Percentiles rank a stretch among this genome's conserved stretches.
Conservation (phyloP, 176 grass and related monocot genomes). For the Pharus latifolius region DNA sequence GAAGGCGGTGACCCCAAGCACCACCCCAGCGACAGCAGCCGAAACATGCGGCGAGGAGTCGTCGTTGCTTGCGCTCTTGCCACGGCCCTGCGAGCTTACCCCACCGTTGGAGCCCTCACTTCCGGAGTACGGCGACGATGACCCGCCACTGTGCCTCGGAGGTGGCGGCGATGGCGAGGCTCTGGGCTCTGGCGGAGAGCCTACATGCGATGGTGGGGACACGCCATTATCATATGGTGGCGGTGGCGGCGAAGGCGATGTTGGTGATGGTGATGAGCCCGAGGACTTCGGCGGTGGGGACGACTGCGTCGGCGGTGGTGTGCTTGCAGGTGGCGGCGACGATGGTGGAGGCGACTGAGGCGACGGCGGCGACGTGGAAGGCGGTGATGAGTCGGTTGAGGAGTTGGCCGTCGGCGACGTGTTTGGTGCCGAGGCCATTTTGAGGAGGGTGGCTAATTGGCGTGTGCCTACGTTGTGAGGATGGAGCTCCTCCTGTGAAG, state of each 20-base stretch:
- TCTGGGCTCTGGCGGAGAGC: neutral
- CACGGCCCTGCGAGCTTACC: neutral
- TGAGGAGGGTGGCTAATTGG: neutral
- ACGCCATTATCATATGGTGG: neutral
- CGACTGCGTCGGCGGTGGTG: neutral
- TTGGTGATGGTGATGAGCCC: neutral
- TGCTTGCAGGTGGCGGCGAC: neutral
- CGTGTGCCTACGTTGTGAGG: neutral
- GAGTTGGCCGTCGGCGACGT: neutral
- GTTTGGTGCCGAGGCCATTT: slow-evolving; percentile 16
- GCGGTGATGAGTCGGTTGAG: neutral
- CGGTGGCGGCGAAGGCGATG: neutral
- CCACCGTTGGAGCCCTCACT: neutral
- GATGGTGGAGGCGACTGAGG: neutral
- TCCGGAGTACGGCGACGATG: neutral
- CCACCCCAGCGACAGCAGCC: slow-evolving; percentile 14
- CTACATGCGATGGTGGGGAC: neutral
- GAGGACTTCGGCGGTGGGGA: neutral
- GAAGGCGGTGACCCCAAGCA: slow-evolving; percentile 32
- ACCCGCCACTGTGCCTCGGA: neutral
- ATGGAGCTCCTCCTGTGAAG: slow-evolving; percentile 27
- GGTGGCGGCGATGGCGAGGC: neutral
- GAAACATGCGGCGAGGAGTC: neutral
- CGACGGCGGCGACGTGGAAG: neutral
- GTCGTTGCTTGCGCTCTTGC: neutral